phyloP scores from a whole-genome alignment of 805 yeast species.

The Ogataea polymorpha region DNA sequence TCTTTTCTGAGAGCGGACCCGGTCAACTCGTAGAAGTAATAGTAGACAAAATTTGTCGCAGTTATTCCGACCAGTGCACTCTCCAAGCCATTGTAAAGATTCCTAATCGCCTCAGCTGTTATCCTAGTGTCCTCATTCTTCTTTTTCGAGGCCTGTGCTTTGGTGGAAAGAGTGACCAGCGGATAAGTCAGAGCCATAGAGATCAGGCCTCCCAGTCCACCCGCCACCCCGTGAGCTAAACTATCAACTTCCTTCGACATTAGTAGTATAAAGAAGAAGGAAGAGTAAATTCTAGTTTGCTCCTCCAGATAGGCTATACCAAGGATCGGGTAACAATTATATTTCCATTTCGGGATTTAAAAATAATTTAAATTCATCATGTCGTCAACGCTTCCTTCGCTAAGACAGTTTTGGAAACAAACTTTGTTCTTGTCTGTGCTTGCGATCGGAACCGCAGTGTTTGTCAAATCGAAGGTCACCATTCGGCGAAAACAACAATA shows the following conservation, averaged over 20 bases:
- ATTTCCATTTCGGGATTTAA: conserved; percentile 1
- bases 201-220: conserved; percentile 90
- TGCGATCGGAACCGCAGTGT: conserved; percentile 34
- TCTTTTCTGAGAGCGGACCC: conserved; percentile 23
- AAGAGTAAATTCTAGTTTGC: neutral
- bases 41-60: conserved; percentile 82
- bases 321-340: conserved; percentile 1
- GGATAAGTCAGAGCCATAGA: conserved; percentile 90
- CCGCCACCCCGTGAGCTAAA: conserved; percentile 88
- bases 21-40: conserved; percentile 83
- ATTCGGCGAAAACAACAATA: conserved; percentile 34
- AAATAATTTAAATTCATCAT: conserved; percentile 3
- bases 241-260: conserved; percentile 38
- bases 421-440: conserved; percentile 26
- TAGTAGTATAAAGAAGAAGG: neutral
- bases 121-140: conserved; percentile 16
- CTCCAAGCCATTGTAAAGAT: conserved; percentile 82
- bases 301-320: conserved; percentile 7
- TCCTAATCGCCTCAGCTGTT: conserved; percentile 54
- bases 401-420: conserved; percentile 34
- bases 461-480: conserved; percentile 35
- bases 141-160: conserved; percentile 69
- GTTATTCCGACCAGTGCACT: conserved; percentile 85
- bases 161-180: conserved; percentile 77
- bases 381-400: conserved; percentile 24